Percentiles rank a stretch among this genome's conserved stretches.
Evolutionary conservation across 129 eudicot genomes (phyloP).

Genomic region (Dittrichia graveolens): DNA sequence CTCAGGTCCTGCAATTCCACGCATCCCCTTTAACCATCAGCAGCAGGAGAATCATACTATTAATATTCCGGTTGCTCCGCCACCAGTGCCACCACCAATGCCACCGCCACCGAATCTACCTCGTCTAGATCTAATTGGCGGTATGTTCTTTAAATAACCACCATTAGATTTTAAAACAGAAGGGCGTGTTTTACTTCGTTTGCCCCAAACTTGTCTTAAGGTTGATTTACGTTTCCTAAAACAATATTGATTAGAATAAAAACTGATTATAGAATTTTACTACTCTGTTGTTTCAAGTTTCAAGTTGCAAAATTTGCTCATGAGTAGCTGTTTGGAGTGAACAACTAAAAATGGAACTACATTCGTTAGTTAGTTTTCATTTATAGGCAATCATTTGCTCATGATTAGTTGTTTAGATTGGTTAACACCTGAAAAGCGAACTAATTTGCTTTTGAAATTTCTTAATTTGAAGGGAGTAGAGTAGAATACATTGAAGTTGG

Average conservation of each 20-base stretch:
- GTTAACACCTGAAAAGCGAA: neutral
- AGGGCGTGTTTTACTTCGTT: too few species aligned
- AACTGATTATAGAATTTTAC: too few species aligned
- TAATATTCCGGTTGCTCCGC: neutral
- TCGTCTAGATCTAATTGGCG: constrained; percentile 20
- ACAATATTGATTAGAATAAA: neutral
- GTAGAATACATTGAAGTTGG: constrained; percentile 20
- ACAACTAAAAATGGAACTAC: neutral
- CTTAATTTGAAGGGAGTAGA: constrained; percentile 25
- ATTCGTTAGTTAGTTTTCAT: neutral
- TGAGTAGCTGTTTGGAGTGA: too few species aligned
- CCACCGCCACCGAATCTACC: constrained; percentile 24
- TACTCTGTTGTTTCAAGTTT: too few species aligned
- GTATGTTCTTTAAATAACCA: neutral
- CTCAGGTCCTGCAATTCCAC: neutral
- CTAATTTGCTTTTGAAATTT: constrained; percentile 9
- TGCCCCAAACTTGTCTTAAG: too few species aligned
- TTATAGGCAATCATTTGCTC: neutral
- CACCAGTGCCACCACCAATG: constrained; percentile 17
- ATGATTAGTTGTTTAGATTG: neutral
- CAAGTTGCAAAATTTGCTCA: too few species aligned
- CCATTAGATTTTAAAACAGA: too few species aligned
- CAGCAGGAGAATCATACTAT: neutral
- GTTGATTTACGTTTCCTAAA: too few species aligned
- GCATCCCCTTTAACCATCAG: neutral